Evolutionary conservation across 1,284 basidiomycete species (phyloP).

Genomic region (Pascua sp.): DNA sequence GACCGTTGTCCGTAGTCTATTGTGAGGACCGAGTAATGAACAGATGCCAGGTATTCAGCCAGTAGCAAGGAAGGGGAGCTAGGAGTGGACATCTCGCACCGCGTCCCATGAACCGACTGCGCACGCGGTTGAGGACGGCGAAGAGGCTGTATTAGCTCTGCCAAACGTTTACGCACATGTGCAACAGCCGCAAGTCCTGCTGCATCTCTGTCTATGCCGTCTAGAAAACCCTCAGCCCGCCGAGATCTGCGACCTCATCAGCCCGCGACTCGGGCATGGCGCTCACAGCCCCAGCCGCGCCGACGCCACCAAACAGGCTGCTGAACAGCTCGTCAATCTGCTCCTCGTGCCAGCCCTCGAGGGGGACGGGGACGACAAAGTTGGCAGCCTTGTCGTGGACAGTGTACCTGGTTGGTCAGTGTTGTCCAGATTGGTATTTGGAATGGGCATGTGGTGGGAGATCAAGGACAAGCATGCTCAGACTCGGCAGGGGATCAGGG

Average conservation of each 20-base stretch:
- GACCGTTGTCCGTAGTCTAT: too few species aligned
- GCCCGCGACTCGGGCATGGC: background rate
- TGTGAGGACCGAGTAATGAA: too few species aligned
- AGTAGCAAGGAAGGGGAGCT: too few species aligned
- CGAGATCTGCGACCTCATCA: slow-evolving; percentile 10
- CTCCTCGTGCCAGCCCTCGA: slow-evolving; percentile 75
- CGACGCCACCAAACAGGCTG: slow-evolving; percentile 64
- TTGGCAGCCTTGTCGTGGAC: slow-evolving; percentile 90
- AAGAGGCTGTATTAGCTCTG: too few species aligned
- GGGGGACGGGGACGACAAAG: slow-evolving; percentile 84
- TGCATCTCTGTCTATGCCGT: background rate
- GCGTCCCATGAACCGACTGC: too few species aligned
- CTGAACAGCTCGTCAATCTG: slow-evolving; percentile 89
- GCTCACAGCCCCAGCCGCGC: slow-evolving; percentile 9
- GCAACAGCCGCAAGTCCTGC: background rate
- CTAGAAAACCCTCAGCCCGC: slow-evolving; percentile 17
- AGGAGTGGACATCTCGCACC: too few species aligned
- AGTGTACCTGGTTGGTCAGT: slow-evolving; percentile 63
- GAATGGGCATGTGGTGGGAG: background rate
- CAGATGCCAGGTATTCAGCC: too few species aligned
- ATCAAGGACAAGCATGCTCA: background rate
- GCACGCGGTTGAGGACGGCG: too few species aligned
- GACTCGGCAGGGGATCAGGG: too few species aligned
- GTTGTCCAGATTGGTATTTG: background rate
- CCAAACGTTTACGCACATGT: too few species aligned